Percentiles rank a stretch among this genome's conserved stretches.
These are phyloP conservation scores for Ophiostoma quercus DNA, from an alignment of 2,329 filamentous ascomycete genomes.

Conservation along the genomic window DNA sequence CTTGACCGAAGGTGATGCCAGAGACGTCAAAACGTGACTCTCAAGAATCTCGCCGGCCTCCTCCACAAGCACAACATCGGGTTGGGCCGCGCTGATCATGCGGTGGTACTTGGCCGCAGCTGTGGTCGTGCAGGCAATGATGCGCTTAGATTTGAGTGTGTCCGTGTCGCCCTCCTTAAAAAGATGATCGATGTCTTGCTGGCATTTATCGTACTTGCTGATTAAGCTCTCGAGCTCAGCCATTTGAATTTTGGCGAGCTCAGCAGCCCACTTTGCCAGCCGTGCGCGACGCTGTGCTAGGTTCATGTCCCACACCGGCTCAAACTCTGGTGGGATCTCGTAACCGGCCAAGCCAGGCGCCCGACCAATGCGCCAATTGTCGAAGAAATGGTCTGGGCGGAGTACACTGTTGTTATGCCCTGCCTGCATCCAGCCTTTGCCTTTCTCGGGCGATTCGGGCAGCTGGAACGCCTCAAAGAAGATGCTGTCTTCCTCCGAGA, in stretches of 20 bases:
- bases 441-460: conserved; percentile 37
- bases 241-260: conserved; percentile 48
- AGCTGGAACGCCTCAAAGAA: conserved; percentile 55
- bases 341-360: conserved; percentile 37
- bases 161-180: conserved; percentile 40
- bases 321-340: conserved; percentile 30
- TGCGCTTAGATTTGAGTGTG: conserved; percentile 48
- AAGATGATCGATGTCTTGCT: conserved; percentile 41
- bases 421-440: conserved; percentile 42
- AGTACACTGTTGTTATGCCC: conserved; percentile 44
- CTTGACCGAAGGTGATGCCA: conserved; percentile 47
- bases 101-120: conserved; percentile 58
- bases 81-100: conserved; percentile 48
- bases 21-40: conserved; percentile 57
- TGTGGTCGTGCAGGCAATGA: conserved; percentile 69
- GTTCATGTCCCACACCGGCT: conserved; percentile 49
- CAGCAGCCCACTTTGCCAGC: conserved; percentile 40
- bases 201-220: conserved; percentile 39
- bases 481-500: conserved; percentile 44
- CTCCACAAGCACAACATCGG: conserved; percentile 61
- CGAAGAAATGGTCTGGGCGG: conserved; percentile 45
- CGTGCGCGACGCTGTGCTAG: conserved; percentile 35
- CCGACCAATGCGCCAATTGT: conserved; percentile 47
- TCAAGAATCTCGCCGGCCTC: conserved; percentile 72
- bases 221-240: conserved; percentile 38